Percentiles rank a stretch among this genome's conserved stretches.
These are phyloP conservation scores for Phytophthora melonis DNA, from an alignment of 352 stramenopile genomes.

Conservation along the genomic window DNA sequence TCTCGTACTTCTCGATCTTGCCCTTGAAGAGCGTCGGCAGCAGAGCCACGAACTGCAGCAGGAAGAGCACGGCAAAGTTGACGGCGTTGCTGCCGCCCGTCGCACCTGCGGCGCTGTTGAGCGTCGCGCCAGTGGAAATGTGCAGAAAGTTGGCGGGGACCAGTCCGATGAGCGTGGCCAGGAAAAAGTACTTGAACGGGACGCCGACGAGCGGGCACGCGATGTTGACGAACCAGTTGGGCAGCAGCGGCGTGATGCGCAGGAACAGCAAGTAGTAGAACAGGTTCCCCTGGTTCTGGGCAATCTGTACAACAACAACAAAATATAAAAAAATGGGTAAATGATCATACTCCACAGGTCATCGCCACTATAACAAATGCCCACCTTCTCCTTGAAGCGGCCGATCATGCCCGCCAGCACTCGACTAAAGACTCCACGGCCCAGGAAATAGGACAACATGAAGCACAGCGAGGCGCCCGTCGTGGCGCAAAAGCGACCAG, in stretches of 20 bases:
- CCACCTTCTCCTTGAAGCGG: constrained; percentile 80
- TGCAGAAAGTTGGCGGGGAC: constrained; percentile 88
- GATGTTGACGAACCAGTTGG: constrained; percentile 93
- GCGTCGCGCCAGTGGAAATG: constrained; percentile 84
- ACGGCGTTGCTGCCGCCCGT: constrained; percentile 71
- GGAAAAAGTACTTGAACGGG: constrained; percentile 87
- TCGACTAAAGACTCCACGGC: constrained; percentile 74
- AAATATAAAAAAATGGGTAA: not conserved
- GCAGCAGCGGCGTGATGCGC: constrained; percentile 85
- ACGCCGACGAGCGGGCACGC: constrained; percentile 86
- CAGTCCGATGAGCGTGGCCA: constrained; percentile 84
- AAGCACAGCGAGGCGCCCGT: constrained; percentile 87
- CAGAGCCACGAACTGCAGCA: constrained; percentile 86
- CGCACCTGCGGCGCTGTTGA: constrained; percentile 71
- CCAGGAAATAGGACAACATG: constrained; percentile 86
- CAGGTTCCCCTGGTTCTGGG: constrained; percentile 83
- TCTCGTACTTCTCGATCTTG: constrained; percentile 88
- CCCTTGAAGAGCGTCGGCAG: constrained; percentile 88
- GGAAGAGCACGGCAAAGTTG: constrained; percentile 87
- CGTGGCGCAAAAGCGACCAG: constrained; percentile 89
- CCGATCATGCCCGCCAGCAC: constrained; percentile 79
- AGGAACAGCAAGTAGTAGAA: constrained; percentile 94
- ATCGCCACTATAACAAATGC: not conserved
- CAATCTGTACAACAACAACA: constrained; percentile 49
- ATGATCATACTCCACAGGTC: not conserved